These are phyloP conservation scores for Botryotinia globosa DNA, from an alignment of 2,329 filamentous ascomycete species.

Conservation along the genomic window DNA sequence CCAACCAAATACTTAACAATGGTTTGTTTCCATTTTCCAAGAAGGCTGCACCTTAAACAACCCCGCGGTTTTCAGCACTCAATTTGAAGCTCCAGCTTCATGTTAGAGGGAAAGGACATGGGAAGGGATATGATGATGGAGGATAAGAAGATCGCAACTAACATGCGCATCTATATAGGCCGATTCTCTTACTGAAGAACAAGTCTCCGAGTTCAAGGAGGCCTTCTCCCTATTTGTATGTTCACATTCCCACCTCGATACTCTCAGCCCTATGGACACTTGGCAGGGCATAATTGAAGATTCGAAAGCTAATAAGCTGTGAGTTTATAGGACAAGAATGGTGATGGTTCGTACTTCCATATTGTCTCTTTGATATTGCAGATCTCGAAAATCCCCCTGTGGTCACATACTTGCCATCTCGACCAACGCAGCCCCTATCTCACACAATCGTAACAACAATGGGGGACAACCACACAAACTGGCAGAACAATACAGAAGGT, in stretches of 20 bases:
- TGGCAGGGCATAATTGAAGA: conserved; percentile 26
- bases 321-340: conserved; percentile 73
- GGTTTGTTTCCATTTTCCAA: background rate
- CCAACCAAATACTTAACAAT: background rate
- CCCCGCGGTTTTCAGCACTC: conserved; percentile 1
- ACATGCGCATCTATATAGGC: conserved; percentile 55
- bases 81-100: background rate
- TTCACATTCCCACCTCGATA: conserved; percentile 35
- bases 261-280: conserved; percentile 25
- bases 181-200: conserved; percentile 98
- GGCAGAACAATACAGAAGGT: background rate
- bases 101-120: background rate
- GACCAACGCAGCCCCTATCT: conserved; percentile 2
- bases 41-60: background rate
- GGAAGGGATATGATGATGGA: no score
- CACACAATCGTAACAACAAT: background rate
- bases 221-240: conserved; percentile 99
- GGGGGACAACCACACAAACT: no score
- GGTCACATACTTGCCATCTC: background rate
- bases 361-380: background rate
- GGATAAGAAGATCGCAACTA: conserved; percentile 14
- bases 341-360: conserved; percentile 68
- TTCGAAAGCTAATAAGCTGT: conserved; percentile 32
- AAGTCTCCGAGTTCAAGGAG: conserved; percentile 99
- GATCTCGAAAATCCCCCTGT: background rate